A percentile compares a stretch with the other conserved stretches of the same genome.
These are phyloP conservation scores for Piromyces finnis DNA, from an alignment of 192 early-diverging fungal genomes.

Conservation along the genomic window DNA sequence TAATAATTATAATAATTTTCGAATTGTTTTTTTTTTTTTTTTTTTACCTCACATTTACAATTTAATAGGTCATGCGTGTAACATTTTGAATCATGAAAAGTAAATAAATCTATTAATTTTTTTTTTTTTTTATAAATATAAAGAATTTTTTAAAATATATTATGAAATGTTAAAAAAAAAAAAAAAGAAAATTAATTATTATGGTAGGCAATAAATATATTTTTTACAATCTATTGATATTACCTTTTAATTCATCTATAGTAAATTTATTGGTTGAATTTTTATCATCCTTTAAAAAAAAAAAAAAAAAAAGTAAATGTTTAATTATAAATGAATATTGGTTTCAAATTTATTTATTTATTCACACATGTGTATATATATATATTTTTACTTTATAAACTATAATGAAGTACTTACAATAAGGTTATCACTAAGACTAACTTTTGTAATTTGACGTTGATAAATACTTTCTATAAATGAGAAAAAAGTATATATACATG, in stretches of 20 bases:
- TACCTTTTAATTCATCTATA: conserved; percentile 24
- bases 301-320: background rate
- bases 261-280: conserved; percentile 30
- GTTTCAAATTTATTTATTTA: background rate
- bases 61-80: conserved; percentile 30
- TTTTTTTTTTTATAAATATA: too few species aligned
- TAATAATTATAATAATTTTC: too few species aligned
- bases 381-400: background rate
- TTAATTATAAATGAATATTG: background rate
- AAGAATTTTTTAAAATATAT: too few species aligned
- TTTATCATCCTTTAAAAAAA: background rate
- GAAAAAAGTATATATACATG: too few species aligned
- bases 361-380: background rate
- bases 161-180: too few species aligned
- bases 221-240: too few species aligned
- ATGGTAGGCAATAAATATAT: too few species aligned
- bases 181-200: too few species aligned
- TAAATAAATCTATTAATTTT: conserved; percentile 24
- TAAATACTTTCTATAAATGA: conserved; percentile 40
- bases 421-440: conserved; percentile 27
- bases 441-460: conserved; percentile 41
- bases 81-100: conserved; percentile 25
- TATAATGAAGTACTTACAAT: conserved; percentile 11
- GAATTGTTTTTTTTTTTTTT: background rate
- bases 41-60: conserved; percentile 12